Percentiles rank a stretch among this genome's conserved stretches.
Conservation (phyloP, 768 basidiomycete genomes). For the Kwoniella dejecticola region DNA sequence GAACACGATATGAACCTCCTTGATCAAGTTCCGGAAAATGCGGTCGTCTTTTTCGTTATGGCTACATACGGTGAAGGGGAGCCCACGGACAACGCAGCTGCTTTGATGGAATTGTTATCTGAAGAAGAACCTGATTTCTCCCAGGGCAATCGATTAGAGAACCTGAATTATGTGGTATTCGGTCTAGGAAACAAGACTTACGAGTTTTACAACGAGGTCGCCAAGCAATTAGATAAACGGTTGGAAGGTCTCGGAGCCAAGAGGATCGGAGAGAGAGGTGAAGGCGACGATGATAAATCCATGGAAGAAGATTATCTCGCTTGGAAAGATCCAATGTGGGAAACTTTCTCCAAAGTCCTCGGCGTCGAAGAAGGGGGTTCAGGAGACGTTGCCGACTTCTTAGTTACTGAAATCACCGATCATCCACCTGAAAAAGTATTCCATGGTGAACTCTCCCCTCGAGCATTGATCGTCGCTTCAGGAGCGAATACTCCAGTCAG, state of each 20-base stretch:
- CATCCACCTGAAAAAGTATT: slow-evolving; percentile 80
- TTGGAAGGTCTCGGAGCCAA: slow-evolving; percentile 77
- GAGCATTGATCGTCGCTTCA: slow-evolving; percentile 79
- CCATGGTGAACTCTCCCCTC: slow-evolving; percentile 92
- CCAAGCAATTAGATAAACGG: slow-evolving; percentile 71
- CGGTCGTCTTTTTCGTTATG: slow-evolving; percentile 89
- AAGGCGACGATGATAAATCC: slow-evolving; percentile 98
- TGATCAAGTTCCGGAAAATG: slow-evolving; percentile 83
- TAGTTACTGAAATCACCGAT: slow-evolving; percentile 73
- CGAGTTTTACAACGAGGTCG: slow-evolving; percentile 93
- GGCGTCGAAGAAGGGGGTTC: slow-evolving; percentile 94
- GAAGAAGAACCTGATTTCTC: slow-evolving; percentile 86
- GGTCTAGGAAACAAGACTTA: slow-evolving; percentile 74
- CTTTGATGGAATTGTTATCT: slow-evolving; percentile 86
- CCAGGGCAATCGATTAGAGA: slow-evolving; percentile 68
- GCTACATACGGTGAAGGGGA: slow-evolving; percentile 99
- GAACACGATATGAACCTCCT: slow-evolving; percentile 98
- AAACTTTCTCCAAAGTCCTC: slow-evolving; percentile 76
- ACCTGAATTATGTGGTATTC: slow-evolving; percentile 93
- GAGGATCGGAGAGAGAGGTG: slow-evolving; percentile 85
- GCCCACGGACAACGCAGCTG: slow-evolving; percentile 95
- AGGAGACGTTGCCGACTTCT: slow-evolving; percentile 91
- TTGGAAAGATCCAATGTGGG: slow-evolving; percentile 99
- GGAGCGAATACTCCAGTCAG: slow-evolving; percentile 38
- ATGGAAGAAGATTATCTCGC: slow-evolving; percentile 99